phyloP scores from a whole-genome alignment of 345 rosid species.

The Bruguiera parviflora region DNA sequence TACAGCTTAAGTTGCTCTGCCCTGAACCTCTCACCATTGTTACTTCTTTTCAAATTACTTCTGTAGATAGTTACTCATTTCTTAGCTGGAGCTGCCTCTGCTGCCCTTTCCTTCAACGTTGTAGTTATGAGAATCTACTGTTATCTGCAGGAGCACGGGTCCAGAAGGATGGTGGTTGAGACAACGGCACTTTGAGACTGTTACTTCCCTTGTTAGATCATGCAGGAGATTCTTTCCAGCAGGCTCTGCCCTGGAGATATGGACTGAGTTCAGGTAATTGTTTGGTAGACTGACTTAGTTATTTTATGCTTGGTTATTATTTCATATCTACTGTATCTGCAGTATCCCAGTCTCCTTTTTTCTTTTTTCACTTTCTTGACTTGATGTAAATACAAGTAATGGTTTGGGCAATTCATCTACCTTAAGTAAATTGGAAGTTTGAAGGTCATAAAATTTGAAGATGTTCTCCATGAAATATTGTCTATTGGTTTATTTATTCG shows the following conservation, averaged over 20 bases:
- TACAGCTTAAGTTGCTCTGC: too few relatives aligned
- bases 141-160: conserved; percentile 67
- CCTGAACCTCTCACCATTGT: too few relatives aligned
- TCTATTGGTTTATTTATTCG: conserved; percentile 7
- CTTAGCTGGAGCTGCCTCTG: background rate
- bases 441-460: conserved; percentile 4
- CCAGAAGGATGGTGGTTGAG: conserved; percentile 98
- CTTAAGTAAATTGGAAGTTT: background rate
- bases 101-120: background rate
- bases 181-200: conserved; percentile 84
- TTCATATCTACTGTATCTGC: too few relatives aligned
- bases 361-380: too few relatives aligned
- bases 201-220: conserved; percentile 82
- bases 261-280: conserved; percentile 87
- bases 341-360: too few relatives aligned
- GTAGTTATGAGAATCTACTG: conserved; percentile 1
- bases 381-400: too few relatives aligned
- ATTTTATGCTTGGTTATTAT: too few relatives aligned
- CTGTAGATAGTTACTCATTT: too few relatives aligned
- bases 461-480: conserved; percentile 4
- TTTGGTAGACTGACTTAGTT: conserved; percentile 1
- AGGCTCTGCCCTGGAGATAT: conserved; percentile 88
- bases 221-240: conserved; percentile 80
- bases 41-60: too few relatives aligned
- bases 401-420: background rate